Evolutionary conservation across 2,329 filamentous ascomycete species (phyloP).

Genomic region (Epicoccum sorghinum): DNA sequence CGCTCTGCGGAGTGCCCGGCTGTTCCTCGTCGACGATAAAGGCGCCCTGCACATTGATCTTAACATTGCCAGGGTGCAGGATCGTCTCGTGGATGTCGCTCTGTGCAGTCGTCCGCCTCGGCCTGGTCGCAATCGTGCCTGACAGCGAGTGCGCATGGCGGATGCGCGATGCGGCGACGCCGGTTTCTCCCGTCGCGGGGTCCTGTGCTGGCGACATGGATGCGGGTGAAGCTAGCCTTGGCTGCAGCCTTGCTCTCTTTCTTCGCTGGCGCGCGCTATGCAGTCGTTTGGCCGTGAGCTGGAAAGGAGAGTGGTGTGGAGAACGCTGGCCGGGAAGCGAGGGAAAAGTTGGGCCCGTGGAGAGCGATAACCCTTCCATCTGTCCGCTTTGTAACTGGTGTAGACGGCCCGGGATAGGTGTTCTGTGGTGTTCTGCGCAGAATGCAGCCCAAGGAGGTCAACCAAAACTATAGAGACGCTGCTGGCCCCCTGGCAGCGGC

Average conservation of each 20-base stretch:
- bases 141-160: constrained; percentile 17
- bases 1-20: constrained; percentile 56
- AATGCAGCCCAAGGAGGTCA: constrained; percentile 43
- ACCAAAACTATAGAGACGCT: constrained; percentile 18
- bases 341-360: constrained; percentile 27
- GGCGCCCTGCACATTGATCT: constrained; percentile 95
- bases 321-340: constrained; percentile 27
- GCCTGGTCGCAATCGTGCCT: constrained; percentile 25
- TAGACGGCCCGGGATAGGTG: constrained; percentile 31
- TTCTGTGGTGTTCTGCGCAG: constrained; percentile 45
- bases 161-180: constrained; percentile 25
- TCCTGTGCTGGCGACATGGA: constrained; percentile 41
- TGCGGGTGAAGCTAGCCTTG: constrained; percentile 38
- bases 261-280: constrained; percentile 37
- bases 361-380: constrained; percentile 42
- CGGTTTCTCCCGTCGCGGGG: constrained; percentile 43
- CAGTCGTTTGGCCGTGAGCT: constrained; percentile 23
- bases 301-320: constrained; percentile 27
- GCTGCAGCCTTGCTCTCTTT: constrained; percentile 46
- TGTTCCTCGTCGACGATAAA: constrained; percentile 85
- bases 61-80: constrained; percentile 70
- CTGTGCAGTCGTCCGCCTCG: constrained; percentile 39
- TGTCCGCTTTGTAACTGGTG: constrained; percentile 44
- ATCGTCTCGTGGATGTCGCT: constrained; percentile 60
- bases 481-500: constrained; percentile 9